A percentile compares a stretch with the other conserved stretches of the same genome.
phyloP scores from a whole-genome alignment of 352 stramenopile species.

The Globisporangium viniferum region DNA sequence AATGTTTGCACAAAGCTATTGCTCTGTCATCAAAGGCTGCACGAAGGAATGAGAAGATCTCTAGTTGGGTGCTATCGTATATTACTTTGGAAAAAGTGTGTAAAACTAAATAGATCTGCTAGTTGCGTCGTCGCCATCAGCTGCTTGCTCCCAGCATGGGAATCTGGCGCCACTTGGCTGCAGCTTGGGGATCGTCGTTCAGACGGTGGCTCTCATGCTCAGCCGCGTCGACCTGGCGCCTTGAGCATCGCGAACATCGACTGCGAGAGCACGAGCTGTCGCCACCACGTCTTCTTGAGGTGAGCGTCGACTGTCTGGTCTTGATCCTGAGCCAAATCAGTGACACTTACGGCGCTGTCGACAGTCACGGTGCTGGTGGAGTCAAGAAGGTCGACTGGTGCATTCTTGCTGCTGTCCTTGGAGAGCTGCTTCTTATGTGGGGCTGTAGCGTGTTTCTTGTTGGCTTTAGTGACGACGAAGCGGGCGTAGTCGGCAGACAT shows the following conservation, averaged over 20 bases:
- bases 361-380: neutral
- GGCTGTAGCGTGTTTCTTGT: too few relatives aligned
- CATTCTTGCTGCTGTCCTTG: neutral
- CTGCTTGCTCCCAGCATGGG: too few relatives aligned
- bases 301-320: neutral
- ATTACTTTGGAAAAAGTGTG: too few relatives aligned
- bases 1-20: too few relatives aligned
- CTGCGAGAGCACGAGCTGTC: constrained; percentile 1
- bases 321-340: neutral
- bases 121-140: too few relatives aligned
- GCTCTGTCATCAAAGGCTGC: too few relatives aligned
- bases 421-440: neutral
- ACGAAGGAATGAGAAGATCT: too few relatives aligned
- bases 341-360: neutral
- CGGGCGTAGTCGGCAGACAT: neutral
- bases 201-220: neutral
- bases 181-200: too few relatives aligned
- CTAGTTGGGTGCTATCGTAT: too few relatives aligned
- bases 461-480: neutral
- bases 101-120: too few relatives aligned
- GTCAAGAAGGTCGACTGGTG: neutral
- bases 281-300: constrained; percentile 1
- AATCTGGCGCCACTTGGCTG: too few relatives aligned
- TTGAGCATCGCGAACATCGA: constrained; percentile 2
- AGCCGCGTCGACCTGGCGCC: neutral